phyloP scores from a whole-genome alignment of 495 filamentous ascomycete genomes.

The Achaetomiella virescens region DNA sequence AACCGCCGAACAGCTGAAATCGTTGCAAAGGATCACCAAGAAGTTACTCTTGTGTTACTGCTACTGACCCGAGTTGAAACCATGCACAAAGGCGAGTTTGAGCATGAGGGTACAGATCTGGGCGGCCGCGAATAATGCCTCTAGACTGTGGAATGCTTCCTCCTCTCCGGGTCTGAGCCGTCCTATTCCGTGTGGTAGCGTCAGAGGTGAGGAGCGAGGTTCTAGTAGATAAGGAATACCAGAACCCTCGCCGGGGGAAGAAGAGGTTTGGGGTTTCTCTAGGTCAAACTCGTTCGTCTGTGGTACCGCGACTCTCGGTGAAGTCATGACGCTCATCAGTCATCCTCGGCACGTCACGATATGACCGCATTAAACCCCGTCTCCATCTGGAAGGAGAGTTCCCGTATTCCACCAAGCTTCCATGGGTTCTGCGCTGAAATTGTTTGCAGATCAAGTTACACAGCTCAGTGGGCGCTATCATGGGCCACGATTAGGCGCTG shows the following conservation, averaged over 20 bases:
- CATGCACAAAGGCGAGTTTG: neutral
- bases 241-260: neutral
- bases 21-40: neutral
- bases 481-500: neutral
- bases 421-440: neutral
- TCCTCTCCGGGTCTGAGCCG: neutral
- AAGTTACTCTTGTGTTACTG: neutral
- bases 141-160: neutral
- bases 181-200: neutral
- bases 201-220: neutral
- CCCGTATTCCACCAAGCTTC: neutral
- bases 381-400: neutral
- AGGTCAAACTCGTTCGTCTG: neutral
- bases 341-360: neutral
- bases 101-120: neutral
- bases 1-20: neutral
- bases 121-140: neutral
- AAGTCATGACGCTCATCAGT: neutral
- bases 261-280: no score
- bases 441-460: slow-evolving; percentile 2
- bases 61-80: neutral
- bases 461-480: neutral
- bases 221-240: no score
- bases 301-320: neutral
- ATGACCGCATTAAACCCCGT: neutral